These are phyloP conservation scores for Leishmania amazonensis DNA, from an alignment of 208 protist species.

Conservation along the genomic window DNA sequence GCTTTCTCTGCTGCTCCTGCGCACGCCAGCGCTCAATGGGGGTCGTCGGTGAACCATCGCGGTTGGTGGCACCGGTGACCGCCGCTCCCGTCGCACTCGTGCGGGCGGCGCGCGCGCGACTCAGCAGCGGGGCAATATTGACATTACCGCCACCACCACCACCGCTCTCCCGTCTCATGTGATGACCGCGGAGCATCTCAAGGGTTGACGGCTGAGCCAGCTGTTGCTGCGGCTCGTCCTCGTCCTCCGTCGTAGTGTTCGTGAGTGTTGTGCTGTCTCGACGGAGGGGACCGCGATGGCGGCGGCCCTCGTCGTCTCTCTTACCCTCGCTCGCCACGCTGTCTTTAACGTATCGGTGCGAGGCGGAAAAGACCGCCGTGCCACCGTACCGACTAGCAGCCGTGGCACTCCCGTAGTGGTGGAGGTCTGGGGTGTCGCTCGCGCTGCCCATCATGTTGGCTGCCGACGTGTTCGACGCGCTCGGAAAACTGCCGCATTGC, in stretches of 20 bases:
- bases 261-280: conserved; percentile 17
- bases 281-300: neutral
- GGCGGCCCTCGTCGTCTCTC: conserved; percentile 3
- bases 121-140: neutral
- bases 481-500: conserved; percentile 11
- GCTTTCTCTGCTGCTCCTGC: conserved; percentile 16
- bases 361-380: neutral
- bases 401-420: neutral
- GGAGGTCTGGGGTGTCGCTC: neutral
- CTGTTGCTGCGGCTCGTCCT: conserved; percentile 1
- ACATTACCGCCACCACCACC: neutral
- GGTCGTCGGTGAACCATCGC: conserved; percentile 13
- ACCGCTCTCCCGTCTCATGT: neutral
- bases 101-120: conserved; percentile 4
- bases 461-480: neutral
- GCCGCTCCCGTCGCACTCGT: neutral
- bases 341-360: conserved; percentile 17
- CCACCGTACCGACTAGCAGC: conserved; percentile 2
- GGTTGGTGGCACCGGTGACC: neutral
- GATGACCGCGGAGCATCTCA: conserved; percentile 14
- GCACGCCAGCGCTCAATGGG: conserved; percentile 31
- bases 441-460: neutral
- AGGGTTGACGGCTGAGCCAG: conserved; percentile 6
- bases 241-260: conserved; percentile 16
- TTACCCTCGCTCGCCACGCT: neutral